Conservation (phyloP, 768 basidiomycete species). For the Rhizopogon rudus region DNA sequence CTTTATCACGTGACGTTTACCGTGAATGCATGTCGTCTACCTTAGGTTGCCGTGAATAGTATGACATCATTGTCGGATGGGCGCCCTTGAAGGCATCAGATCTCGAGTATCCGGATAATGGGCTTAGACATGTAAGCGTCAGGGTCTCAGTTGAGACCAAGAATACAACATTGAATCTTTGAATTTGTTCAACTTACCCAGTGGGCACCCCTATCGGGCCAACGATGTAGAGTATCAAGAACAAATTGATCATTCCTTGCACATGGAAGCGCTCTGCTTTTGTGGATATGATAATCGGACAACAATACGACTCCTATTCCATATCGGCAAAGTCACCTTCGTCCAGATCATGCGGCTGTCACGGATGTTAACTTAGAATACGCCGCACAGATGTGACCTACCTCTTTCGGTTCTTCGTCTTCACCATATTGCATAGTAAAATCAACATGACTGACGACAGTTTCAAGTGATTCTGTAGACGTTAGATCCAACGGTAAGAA, state of each 20-base stretch:
- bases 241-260: too few relatives aligned
- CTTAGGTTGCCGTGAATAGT: too few relatives aligned
- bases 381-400: constrained; percentile 24
- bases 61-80: too few relatives aligned
- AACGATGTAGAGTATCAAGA: too few relatives aligned
- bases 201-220: not conserved
- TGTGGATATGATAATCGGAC: not conserved
- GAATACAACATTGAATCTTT: too few relatives aligned
- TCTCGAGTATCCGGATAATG: too few relatives aligned
- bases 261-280: too few relatives aligned
- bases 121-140: too few relatives aligned
- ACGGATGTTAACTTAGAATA: constrained; percentile 8
- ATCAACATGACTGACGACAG: constrained; percentile 92
- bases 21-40: too few relatives aligned
- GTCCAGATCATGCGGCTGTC: constrained; percentile 87
- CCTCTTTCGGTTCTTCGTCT: constrained; percentile 96
- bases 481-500: constrained; percentile 94
- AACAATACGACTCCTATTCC: constrained; percentile 35
- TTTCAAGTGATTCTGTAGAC: constrained; percentile 83
- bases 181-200: not conserved
- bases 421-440: constrained; percentile 99
- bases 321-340: constrained; percentile 84
- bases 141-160: too few relatives aligned
- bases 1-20: too few relatives aligned
- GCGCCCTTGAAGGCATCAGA: too few relatives aligned